Percentiles rank a stretch among this genome's conserved stretches.
Conservation (phyloP, 805 yeast species). For the Candida endomychidarum region DNA sequence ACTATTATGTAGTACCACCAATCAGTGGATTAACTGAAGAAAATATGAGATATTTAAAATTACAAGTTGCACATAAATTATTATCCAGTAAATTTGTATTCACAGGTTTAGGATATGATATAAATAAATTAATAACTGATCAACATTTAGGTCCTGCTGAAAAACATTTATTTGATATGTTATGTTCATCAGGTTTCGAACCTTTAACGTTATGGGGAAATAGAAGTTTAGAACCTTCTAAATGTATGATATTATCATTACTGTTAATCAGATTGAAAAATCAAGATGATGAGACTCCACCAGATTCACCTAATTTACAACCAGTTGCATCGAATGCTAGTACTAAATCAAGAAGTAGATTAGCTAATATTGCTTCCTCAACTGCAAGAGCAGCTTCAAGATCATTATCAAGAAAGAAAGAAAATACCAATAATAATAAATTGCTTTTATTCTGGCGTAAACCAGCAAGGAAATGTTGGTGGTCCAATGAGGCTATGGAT, state of each 20-base stretch:
- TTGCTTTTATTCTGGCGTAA: slow-evolving; percentile 91
- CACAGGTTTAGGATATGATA: slow-evolving; percentile 69
- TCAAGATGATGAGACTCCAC: slow-evolving; percentile 30
- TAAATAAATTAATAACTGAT: slow-evolving; percentile 27
- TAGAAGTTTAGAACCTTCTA: slow-evolving; percentile 81
- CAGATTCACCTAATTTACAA: slow-evolving; percentile 42
- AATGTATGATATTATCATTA: slow-evolving; percentile 83
- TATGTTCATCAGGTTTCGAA: slow-evolving; percentile 82
- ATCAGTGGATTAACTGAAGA: slow-evolving; percentile 52
- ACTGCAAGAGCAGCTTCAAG: slow-evolving; percentile 57
- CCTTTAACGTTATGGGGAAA: slow-evolving; percentile 79
- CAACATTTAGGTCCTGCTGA: slow-evolving; percentile 82
- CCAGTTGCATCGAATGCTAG: slow-evolving; percentile 46
- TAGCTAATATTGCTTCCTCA: slow-evolving; percentile 58
- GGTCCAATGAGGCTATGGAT: slow-evolving; percentile 68
- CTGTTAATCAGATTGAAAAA: slow-evolving; percentile 62
- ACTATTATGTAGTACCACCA: slow-evolving; percentile 88
- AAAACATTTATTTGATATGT: slow-evolving; percentile 91
- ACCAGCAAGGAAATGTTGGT: slow-evolving; percentile 99
- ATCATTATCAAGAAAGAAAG: slow-evolving; percentile 53
- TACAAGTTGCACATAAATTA: slow-evolving; percentile 69
- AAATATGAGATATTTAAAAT: slow-evolving; percentile 66
- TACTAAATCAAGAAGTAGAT: slow-evolving; percentile 48
- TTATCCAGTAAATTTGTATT: slow-evolving; percentile 62
- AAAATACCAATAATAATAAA: slow-evolving; percentile 48